These are phyloP conservation scores for Mesotaenium endlicherianum DNA, from an alignment of 139 green algal genomes.

Conservation along the genomic window DNA sequence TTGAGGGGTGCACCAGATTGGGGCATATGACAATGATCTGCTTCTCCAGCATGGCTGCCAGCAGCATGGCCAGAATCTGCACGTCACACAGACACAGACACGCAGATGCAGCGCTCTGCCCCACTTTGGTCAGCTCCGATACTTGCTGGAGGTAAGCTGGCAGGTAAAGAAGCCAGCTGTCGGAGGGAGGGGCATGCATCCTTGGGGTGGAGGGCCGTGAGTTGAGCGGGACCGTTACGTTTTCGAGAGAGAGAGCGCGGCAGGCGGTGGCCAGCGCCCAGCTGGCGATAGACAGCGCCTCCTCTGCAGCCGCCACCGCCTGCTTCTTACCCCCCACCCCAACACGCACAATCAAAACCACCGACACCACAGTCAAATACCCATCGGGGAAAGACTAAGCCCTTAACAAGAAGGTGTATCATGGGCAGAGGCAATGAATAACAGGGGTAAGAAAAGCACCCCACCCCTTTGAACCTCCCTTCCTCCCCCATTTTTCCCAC, in stretches of 20 bases:
- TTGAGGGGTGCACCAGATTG: conserved; percentile 62
- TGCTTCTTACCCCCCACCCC: no score
- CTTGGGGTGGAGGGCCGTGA: neutral
- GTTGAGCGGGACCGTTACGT: conserved; percentile 67
- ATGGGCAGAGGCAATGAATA: no score
- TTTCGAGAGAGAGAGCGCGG: conserved; percentile 75
- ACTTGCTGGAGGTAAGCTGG: neutral
- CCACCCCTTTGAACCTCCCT: no score
- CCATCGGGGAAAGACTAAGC: no score
- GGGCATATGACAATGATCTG: conserved; percentile 87
- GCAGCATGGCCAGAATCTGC: conserved; percentile 30
- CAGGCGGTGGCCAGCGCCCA: conserved; percentile 44
- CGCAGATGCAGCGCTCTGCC: neutral
- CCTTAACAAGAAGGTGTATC: no score
- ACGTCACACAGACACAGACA: neutral
- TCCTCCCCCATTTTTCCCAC: no score
- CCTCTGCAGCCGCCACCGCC: no score
- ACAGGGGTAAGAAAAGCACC: no score
- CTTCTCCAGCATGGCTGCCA: conserved; percentile 77
- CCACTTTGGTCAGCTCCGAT: neutral
- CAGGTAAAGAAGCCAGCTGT: neutral
- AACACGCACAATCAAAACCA: no score
- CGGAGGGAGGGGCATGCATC: no score
- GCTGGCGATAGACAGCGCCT: neutral
- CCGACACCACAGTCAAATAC: no score